These are phyloP conservation scores for Xylariaceae sp. DNA, from an alignment of 2,329 filamentous ascomycete species.

Conservation along the genomic window DNA sequence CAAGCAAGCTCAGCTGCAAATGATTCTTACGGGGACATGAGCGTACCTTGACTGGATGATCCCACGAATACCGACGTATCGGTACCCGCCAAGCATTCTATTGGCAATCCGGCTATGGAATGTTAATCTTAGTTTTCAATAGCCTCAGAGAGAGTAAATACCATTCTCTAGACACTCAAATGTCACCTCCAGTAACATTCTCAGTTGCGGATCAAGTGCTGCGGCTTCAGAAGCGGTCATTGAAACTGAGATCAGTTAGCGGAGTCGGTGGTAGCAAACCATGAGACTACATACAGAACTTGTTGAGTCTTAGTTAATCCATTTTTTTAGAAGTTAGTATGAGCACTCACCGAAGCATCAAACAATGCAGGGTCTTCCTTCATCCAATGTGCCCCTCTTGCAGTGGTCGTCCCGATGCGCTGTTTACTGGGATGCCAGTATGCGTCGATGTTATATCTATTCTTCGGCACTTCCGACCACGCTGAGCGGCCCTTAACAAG, in stretches of 20 bases:
- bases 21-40: neutral
- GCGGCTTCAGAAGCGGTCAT: neutral
- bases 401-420: neutral
- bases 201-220: constrained; percentile 1
- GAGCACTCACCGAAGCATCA: neutral
- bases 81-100: neutral
- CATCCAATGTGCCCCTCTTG: constrained; percentile 1
- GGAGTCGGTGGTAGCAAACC: neutral
- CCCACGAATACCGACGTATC: neutral
- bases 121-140: neutral
- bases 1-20: neutral
- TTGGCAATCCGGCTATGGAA: neutral
- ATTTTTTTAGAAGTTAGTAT: neutral
- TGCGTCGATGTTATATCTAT: constrained; percentile 3
- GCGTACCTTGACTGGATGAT: neutral
- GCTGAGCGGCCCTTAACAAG: neutral
- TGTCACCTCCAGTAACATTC: constrained; percentile 1
- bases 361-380: constrained; percentile 2
- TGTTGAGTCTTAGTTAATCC: neutral
- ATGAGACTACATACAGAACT: constrained; percentile 1
- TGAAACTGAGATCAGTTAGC: constrained; percentile 6
- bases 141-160: neutral
- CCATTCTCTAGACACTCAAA: constrained; percentile 2
- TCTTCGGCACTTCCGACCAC: constrained; percentile 1
- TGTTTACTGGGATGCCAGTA: neutral